phyloP scores from a whole-genome alignment of 75 land plant species.

The Picea glauca region DNA sequence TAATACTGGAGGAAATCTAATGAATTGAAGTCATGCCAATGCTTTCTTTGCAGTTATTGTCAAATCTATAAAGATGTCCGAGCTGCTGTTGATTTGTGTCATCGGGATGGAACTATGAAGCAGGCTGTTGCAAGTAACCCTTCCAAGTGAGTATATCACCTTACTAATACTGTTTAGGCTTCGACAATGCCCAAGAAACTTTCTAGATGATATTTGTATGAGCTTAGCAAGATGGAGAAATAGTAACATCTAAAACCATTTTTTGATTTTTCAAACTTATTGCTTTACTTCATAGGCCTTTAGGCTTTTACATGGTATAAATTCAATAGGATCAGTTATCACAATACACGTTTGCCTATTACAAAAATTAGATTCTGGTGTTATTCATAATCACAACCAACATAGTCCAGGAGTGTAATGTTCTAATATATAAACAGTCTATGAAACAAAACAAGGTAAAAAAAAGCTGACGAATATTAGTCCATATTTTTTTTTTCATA shows the following conservation, averaged over 20 bases:
- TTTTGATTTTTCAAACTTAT: neutral
- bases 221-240: neutral
- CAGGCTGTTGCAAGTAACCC: constrained; percentile 93
- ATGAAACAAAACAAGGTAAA: neutral
- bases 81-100: constrained; percentile 96
- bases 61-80: constrained; percentile 87
- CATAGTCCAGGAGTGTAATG: neutral
- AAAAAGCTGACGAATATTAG: neutral
- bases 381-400: neutral
- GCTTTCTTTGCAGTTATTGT: constrained; percentile 57
- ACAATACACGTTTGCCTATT: too few species aligned
- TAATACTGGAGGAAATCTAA: neutral
- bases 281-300: neutral
- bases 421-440: neutral
- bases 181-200: neutral
- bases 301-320: too few species aligned
- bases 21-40: neutral
- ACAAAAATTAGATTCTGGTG: neutral
- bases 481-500: neutral
- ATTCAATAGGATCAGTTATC: too few species aligned
- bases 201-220: constrained; percentile 1
- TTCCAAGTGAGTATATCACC: constrained; percentile 40
- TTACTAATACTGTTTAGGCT: neutral
- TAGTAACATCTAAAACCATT: neutral
- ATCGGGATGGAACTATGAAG: constrained; percentile 98